Evolutionary conservation across 2,329 filamentous ascomycete genomes (phyloP).

Genomic region (Periconia sp.): DNA sequence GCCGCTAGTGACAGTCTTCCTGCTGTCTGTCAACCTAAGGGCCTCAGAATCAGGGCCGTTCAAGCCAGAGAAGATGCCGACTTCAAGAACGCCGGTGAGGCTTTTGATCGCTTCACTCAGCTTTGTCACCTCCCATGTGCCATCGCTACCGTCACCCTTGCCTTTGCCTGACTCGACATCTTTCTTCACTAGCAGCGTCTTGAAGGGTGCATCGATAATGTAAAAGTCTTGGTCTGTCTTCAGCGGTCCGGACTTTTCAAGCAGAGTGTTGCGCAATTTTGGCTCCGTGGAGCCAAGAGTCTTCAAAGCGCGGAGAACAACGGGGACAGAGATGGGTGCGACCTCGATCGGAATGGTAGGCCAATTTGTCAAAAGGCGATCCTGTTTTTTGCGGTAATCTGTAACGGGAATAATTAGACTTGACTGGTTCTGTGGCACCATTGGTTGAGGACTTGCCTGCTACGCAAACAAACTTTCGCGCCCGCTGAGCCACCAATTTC

Average conservation of each 20-base stretch:
- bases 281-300: slow-evolving; percentile 73
- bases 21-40: slow-evolving; percentile 36
- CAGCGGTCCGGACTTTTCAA: slow-evolving; percentile 79
- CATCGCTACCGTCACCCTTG: slow-evolving; percentile 59
- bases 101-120: slow-evolving; percentile 75
- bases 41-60: slow-evolving; percentile 71
- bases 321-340: slow-evolving; percentile 77
- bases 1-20: slow-evolving; percentile 52
- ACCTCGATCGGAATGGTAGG: slow-evolving; percentile 90
- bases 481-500: slow-evolving; percentile 86
- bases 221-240: slow-evolving; percentile 85
- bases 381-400: slow-evolving; percentile 89
- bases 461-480: slow-evolving; percentile 84
- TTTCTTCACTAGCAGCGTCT: slow-evolving; percentile 65
- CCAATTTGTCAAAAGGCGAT: slow-evolving; percentile 74
- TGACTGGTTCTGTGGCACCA: not conserved
- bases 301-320: slow-evolving; percentile 72
- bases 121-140: slow-evolving; percentile 77
- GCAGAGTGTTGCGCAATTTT: slow-evolving; percentile 69
- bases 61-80: slow-evolving; percentile 83
- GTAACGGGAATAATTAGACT: slow-evolving; percentile 2
- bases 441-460: slow-evolving; percentile 60
- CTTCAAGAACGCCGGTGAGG: slow-evolving; percentile 86
- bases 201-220: slow-evolving; percentile 91
- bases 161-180: slow-evolving; percentile 51